phyloP scores from a whole-genome alignment of 768 basidiomycete species.

The Trametes cingulata region DNA sequence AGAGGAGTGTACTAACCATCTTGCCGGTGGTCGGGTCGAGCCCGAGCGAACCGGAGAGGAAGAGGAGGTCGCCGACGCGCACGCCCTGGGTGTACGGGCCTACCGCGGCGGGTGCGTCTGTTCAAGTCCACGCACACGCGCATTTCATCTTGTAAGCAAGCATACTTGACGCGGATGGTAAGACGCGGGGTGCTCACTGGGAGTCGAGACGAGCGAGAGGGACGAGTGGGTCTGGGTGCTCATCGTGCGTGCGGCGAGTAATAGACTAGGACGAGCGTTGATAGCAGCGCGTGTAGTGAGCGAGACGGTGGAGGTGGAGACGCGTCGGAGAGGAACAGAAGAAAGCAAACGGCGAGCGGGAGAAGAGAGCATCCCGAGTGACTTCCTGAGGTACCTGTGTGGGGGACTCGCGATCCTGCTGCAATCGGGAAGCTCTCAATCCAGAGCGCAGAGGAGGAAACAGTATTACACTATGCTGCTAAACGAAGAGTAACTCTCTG shows the following conservation, averaged over 20 bases:
- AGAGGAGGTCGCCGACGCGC: constrained; percentile 81
- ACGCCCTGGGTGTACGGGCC: constrained; percentile 91
- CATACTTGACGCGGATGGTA: not conserved
- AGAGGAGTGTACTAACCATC: constrained; percentile 46
- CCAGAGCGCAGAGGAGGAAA: too few species aligned
- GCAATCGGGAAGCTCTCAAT: not conserved
- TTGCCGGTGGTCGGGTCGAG: constrained; percentile 71
- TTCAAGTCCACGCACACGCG: too few species aligned
- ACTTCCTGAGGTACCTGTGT: not conserved
- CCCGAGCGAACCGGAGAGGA: constrained; percentile 88
- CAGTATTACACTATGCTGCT: not conserved
- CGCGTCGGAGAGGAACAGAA: not conserved
- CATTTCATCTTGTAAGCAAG: too few species aligned
- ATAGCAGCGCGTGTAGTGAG: not conserved
- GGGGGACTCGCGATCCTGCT: not conserved
- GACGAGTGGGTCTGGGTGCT: constrained; percentile 38
- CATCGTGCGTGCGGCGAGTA: constrained; percentile 25
- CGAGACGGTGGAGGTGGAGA: not conserved
- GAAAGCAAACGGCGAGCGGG: not conserved
- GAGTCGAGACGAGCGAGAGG: constrained; percentile 38
- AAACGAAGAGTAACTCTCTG: constrained; percentile 6
- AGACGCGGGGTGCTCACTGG: constrained; percentile 21
- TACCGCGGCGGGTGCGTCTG: constrained; percentile 77
- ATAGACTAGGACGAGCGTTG: not conserved
- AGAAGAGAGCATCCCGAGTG: not conserved